Conservation (phyloP, 352 stramenopile genomes). For the Pythium coloratum region DNA sequence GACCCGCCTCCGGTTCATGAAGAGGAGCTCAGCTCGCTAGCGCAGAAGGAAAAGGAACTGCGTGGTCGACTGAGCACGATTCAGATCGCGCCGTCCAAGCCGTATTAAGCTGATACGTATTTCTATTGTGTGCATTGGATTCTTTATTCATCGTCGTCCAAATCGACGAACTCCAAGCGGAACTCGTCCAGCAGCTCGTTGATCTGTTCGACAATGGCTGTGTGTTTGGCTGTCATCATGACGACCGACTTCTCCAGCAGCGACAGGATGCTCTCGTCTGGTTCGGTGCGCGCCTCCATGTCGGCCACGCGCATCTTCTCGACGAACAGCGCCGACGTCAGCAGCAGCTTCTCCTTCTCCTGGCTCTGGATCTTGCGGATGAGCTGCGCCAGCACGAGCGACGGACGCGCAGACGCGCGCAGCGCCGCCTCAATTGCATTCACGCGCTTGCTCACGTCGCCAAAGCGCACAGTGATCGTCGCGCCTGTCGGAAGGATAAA, state of each 20-base stretch:
- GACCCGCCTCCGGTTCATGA: constrained; percentile 52
- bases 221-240: constrained; percentile 57
- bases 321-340: constrained; percentile 79
- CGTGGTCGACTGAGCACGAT: constrained; percentile 57
- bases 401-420: constrained; percentile 29
- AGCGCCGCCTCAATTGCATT: constrained; percentile 63
- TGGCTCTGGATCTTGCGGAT: constrained; percentile 74
- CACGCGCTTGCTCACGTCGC: constrained; percentile 61
- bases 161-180: constrained; percentile 51
- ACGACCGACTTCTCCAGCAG: constrained; percentile 68
- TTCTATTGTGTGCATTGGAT: constrained; percentile 1
- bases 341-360: constrained; percentile 83
- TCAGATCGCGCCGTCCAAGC: constrained; percentile 15
- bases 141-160: constrained; percentile 26
- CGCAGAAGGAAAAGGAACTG: constrained; percentile 59
- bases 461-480: constrained; percentile 64
- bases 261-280: constrained; percentile 42
- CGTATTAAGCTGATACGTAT: not conserved
- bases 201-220: constrained; percentile 62
- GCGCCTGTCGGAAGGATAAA: constrained; percentile 30
- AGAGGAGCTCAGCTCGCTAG: constrained; percentile 47
- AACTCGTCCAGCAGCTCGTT: constrained; percentile 82
- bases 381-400: constrained; percentile 43
- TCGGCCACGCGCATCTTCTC: constrained; percentile 76
- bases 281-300: constrained; percentile 35